These are phyloP conservation scores for Grifola frondosa DNA, from an alignment of 1,284 basidiomycete species.

Conservation along the genomic window DNA sequence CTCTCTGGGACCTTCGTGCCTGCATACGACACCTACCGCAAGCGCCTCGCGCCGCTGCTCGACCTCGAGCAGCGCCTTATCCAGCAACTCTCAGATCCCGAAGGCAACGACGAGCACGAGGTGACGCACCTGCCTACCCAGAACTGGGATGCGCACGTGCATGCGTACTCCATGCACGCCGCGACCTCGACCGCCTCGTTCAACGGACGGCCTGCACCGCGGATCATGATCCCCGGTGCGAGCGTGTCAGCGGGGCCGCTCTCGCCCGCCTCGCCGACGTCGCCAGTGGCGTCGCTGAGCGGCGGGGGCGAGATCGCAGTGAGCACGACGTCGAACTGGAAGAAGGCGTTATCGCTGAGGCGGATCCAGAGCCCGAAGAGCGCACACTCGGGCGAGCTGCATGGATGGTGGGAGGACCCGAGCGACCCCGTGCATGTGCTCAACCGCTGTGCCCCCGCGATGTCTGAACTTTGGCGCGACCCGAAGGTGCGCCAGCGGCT, in stretches of 20 bases:
- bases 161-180: slow-evolving; percentile 2
- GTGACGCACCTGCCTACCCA: slow-evolving; percentile 34
- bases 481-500: slow-evolving; percentile 57
- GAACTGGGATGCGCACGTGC: neutral
- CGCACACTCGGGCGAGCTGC: slow-evolving; percentile 64
- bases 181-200: slow-evolving; percentile 5
- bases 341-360: slow-evolving; percentile 64
- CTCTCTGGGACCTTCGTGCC: slow-evolving; percentile 47
- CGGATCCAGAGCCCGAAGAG: slow-evolving; percentile 64
- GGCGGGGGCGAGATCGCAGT: slow-evolving; percentile 50
- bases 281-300: slow-evolving; percentile 17
- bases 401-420: slow-evolving; percentile 83
- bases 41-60: slow-evolving; percentile 59
- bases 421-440: slow-evolving; percentile 74
- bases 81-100: slow-evolving; percentile 54
- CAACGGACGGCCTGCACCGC: slow-evolving; percentile 8
- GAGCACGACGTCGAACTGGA: slow-evolving; percentile 69
- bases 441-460: slow-evolving; percentile 57
- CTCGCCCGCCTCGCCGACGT: slow-evolving; percentile 28
- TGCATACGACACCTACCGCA: slow-evolving; percentile 61
- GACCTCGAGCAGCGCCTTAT: slow-evolving; percentile 69
- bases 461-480: slow-evolving; percentile 74
- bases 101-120: slow-evolving; percentile 59
- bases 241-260: slow-evolving; percentile 5
- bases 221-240: slow-evolving; percentile 17